Evolutionary conservation across 257 asterid species (phyloP).

Genomic region (Solanum etuberosum): DNA sequence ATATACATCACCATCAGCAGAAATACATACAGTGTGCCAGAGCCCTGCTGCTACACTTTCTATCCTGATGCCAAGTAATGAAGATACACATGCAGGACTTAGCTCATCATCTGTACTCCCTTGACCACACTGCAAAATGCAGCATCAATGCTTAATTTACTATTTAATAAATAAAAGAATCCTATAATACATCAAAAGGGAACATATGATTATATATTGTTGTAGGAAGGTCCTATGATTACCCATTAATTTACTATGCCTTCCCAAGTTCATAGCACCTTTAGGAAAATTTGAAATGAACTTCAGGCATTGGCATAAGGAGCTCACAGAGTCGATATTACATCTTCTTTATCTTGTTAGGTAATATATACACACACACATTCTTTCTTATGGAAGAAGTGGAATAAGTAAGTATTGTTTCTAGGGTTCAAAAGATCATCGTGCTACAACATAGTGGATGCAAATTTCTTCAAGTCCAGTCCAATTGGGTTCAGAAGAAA

Average conservation of each 20-base stretch:
- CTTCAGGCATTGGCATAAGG: not conserved
- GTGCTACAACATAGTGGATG: not conserved
- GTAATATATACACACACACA: not conserved
- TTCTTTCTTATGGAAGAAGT: not conserved
- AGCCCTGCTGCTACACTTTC: slow-evolving; percentile 90
- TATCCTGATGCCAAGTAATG: slow-evolving; percentile 88
- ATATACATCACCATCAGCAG: slow-evolving; percentile 94
- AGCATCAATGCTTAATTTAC: not conserved
- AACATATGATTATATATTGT: not conserved
- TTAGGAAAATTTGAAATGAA: not conserved
- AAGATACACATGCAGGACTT: slow-evolving; percentile 78
- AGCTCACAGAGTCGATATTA: not conserved
- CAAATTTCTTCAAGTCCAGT: not conserved
- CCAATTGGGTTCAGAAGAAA: not conserved
- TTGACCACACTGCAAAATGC: slow-evolving; percentile 74
- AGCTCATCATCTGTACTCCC: slow-evolving; percentile 98
- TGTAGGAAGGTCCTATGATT: not conserved
- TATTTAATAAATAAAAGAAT: not conserved
- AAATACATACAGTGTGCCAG: slow-evolving; percentile 88
- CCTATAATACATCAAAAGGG: not conserved
- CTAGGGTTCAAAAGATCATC: not conserved
- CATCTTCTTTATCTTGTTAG: not conserved
- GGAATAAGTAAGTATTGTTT: not conserved
- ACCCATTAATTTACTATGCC: not conserved
- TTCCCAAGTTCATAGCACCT: not conserved